Conservation (phyloP, 805 yeast genomes). For the Ogataea philodendri region DNA sequence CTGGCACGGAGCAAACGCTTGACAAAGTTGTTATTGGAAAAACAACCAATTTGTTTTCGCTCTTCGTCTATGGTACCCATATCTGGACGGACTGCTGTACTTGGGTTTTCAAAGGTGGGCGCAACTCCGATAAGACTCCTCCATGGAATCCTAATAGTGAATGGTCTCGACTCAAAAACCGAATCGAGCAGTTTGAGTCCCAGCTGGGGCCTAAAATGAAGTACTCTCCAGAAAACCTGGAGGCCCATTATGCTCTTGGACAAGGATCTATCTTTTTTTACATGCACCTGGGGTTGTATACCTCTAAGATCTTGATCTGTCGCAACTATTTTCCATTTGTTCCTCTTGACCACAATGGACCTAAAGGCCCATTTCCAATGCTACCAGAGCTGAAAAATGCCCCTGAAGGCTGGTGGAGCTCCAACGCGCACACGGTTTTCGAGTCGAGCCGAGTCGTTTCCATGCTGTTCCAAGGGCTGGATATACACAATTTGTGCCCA, state of each 20-base stretch:
- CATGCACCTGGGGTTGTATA: constrained; percentile 11
- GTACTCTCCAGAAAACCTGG: constrained; percentile 10
- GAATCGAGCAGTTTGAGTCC: constrained; percentile 10
- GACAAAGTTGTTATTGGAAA: constrained; percentile 4
- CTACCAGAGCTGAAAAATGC: constrained; percentile 11
- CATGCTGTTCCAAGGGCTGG: constrained; percentile 9
- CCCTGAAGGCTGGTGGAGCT: constrained; percentile 18
- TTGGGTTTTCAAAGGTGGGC: constrained; percentile 15
- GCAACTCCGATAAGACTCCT: constrained; percentile 9
- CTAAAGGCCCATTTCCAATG: constrained; percentile 17
- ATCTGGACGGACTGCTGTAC: constrained; percentile 20
- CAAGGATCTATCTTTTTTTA: constrained; percentile 16
- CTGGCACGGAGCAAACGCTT: constrained; percentile 4
- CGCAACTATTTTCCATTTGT: constrained; percentile 20
- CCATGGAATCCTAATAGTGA: constrained; percentile 18
- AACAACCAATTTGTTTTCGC: constrained; percentile 14
- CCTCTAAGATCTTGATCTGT: constrained; percentile 13
- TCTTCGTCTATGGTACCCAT: constrained; percentile 15
- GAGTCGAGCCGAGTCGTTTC: constrained; percentile 12
- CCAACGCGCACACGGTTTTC: constrained; percentile 14
- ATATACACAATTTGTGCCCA: constrained; percentile 5
- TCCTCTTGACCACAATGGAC: constrained; percentile 16
- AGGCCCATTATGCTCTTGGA: constrained; percentile 15
- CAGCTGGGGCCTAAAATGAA: constrained; percentile 16
- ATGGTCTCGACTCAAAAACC: constrained; percentile 11